phyloP scores from a whole-genome alignment of 129 eudicot genomes.

The Escallonia herrerae region DNA sequence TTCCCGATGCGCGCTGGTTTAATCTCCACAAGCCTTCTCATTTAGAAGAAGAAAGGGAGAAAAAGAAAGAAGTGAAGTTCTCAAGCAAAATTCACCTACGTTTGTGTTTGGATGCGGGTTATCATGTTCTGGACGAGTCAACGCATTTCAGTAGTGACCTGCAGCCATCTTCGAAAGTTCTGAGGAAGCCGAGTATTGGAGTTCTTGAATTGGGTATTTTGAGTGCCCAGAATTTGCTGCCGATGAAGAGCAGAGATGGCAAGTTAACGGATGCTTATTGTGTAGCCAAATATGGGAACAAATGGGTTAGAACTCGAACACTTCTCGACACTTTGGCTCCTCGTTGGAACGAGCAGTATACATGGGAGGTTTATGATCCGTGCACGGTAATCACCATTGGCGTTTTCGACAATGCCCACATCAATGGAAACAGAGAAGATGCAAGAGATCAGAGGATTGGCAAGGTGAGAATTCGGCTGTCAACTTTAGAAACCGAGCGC shows the following conservation, averaged over 20 bases:
- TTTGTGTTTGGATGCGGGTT: constrained; percentile 62
- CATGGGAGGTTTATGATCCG: constrained; percentile 89
- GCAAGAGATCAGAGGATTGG: constrained; percentile 74
- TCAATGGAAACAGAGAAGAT: constrained; percentile 52
- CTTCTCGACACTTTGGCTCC: constrained; percentile 73
- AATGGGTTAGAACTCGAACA: constrained; percentile 90
- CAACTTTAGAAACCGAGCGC: constrained; percentile 69
- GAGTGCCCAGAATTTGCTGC: constrained; percentile 62
- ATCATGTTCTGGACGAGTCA: constrained; percentile 87
- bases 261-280: constrained; percentile 81
- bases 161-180: constrained; percentile 60
- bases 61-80: constrained; percentile 60
- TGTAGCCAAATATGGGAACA: constrained; percentile 93
- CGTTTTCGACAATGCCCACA: constrained; percentile 79
- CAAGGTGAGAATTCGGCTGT: constrained; percentile 78
- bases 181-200: constrained; percentile 66
- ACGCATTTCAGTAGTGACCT: constrained; percentile 82
- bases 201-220: constrained; percentile 77
- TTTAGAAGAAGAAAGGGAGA: constrained; percentile 47
- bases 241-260: constrained; percentile 71
- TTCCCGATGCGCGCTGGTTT: constrained; percentile 45
- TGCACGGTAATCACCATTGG: constrained; percentile 84
- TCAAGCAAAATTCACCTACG: constrained; percentile 75
- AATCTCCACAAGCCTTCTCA: constrained; percentile 50
- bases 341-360: constrained; percentile 91